phyloP scores from a whole-genome alignment of 345 rosid genomes.

The Garcia nutans region DNA sequence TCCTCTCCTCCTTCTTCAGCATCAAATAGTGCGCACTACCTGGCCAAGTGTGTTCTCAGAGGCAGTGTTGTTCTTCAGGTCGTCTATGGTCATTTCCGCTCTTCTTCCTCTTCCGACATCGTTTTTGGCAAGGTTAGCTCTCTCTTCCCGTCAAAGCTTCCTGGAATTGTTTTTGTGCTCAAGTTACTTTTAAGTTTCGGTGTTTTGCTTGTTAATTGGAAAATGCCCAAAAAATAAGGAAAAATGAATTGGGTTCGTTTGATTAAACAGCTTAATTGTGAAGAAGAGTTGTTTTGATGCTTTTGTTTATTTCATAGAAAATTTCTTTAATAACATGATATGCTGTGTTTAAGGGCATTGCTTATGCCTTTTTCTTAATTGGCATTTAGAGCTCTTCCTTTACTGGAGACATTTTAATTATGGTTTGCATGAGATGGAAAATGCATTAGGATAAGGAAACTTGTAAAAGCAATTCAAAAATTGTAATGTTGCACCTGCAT shows the following conservation, averaged over 20 bases:
- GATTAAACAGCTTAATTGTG: not conserved
- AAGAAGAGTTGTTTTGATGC: not conserved
- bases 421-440: conserved; percentile 2
- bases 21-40: conserved; percentile 49
- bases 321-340: no score
- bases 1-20: conserved; percentile 50
- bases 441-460: not conserved
- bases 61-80: conserved; percentile 88
- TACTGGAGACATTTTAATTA: not conserved
- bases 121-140: conserved; percentile 78
- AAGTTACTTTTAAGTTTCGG: not conserved
- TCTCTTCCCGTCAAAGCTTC: not conserved
- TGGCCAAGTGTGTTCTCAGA: conserved; percentile 85
- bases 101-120: conserved; percentile 59
- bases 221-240: not conserved
- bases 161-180: not conserved
- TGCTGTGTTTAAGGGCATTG: not conserved
- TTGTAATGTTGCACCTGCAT: not conserved
- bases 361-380: not conserved
- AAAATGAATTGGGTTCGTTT: not conserved
- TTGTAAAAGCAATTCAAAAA: not conserved
- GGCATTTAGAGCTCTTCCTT: not conserved
- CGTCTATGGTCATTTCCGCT: conserved; percentile 76
- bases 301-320: no score
- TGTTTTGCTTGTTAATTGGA: not conserved